Evolutionary conservation across 78 protist species (phyloP).

Genomic region (Tieghemostelium lacteum): DNA sequence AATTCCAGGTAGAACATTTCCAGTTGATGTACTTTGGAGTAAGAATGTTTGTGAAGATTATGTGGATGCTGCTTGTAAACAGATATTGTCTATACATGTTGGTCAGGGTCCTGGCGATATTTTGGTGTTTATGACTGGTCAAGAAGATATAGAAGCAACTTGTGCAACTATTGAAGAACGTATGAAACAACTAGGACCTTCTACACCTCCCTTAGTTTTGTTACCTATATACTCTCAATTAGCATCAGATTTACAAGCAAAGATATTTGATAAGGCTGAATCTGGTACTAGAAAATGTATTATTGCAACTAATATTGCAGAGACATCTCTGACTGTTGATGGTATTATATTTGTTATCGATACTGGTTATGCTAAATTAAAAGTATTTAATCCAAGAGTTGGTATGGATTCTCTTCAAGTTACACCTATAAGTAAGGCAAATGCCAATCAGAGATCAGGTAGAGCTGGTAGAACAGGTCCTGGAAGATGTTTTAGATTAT

Average conservation of each 20-base stretch:
- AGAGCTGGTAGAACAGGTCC: conserved; percentile 99
- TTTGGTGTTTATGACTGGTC: conserved; percentile 99
- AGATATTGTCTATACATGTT: conserved; percentile 87
- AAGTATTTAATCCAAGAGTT: conserved; percentile 93
- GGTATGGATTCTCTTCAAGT: conserved; percentile 98
- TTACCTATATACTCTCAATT: conserved; percentile 98
- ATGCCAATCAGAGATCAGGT: conserved; percentile 98
- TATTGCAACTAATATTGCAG: conserved; percentile 98
- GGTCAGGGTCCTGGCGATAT: conserved; percentile 96
- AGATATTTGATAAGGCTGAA: conserved; percentile 92
- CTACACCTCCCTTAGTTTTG: conserved; percentile 82
- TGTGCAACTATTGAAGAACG: conserved; percentile 89
- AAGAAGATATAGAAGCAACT: conserved; percentile 97
- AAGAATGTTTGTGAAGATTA: conserved; percentile 90
- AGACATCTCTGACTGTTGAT: conserved; percentile 97
- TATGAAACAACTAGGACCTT: conserved; percentile 51
- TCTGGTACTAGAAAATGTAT: conserved; percentile 92
- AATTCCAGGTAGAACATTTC: conserved; percentile 99
- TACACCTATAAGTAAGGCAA: conserved; percentile 89
- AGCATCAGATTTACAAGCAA: conserved; percentile 96
- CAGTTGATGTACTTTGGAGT: conserved; percentile 92
- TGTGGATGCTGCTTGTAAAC: conserved; percentile 96
- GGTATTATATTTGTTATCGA: conserved; percentile 97
- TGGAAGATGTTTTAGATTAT: conserved; percentile 94
- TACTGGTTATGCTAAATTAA: conserved; percentile 95